These are phyloP conservation scores for Mycena floridula DNA, from an alignment of 768 basidiomycete genomes.

Conservation along the genomic window DNA sequence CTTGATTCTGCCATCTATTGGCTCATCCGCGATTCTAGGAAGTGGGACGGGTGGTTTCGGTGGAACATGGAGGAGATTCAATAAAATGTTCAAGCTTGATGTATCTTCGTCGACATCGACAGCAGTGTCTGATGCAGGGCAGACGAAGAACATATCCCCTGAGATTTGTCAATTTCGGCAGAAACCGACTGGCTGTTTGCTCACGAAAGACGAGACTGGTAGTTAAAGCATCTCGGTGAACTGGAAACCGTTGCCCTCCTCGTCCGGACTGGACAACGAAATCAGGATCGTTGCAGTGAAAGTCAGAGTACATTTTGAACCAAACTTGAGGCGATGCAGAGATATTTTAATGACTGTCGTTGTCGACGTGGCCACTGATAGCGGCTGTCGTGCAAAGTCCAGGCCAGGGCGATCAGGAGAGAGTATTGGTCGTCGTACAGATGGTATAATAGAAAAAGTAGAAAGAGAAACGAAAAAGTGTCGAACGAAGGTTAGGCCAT, in stretches of 20 bases:
- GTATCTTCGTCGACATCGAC: slow-evolving; percentile 54
- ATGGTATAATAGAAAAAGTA: slow-evolving; percentile 25
- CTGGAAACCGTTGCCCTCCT: slow-evolving; percentile 43
- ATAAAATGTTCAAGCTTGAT: slow-evolving; percentile 39
- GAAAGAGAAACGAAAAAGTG: slow-evolving; percentile 22
- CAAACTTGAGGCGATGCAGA: too few relatives aligned
- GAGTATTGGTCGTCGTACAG: slow-evolving; percentile 15
- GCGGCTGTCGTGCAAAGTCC: too few relatives aligned
- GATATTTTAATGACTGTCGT: too few relatives aligned
- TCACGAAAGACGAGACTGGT: slow-evolving; percentile 61
- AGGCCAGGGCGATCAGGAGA: too few relatives aligned
- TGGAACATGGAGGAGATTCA: slow-evolving; percentile 52
- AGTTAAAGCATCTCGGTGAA: slow-evolving; percentile 40
- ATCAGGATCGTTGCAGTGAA: slow-evolving; percentile 44
- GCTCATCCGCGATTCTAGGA: slow-evolving; percentile 12
- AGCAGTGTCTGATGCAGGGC: slow-evolving; percentile 31
- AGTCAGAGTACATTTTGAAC: slow-evolving; percentile 12
- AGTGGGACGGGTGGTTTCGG: slow-evolving; percentile 37
- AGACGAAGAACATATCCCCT: slow-evolving; percentile 69
- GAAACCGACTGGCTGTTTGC: slow-evolving; percentile 16
- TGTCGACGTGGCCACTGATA: too few relatives aligned
- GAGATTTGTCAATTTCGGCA: slow-evolving; percentile 8
- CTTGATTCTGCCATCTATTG: slow-evolving; percentile 23
- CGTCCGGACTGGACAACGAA: slow-evolving; percentile 49
- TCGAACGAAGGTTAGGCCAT: slow-evolving; percentile 31